A percentile compares a stretch with the other conserved stretches of the same genome.
These are phyloP conservation scores for Chrysophaeum taylorii DNA, from an alignment of 352 stramenopile genomes.

Conservation along the genomic window DNA sequence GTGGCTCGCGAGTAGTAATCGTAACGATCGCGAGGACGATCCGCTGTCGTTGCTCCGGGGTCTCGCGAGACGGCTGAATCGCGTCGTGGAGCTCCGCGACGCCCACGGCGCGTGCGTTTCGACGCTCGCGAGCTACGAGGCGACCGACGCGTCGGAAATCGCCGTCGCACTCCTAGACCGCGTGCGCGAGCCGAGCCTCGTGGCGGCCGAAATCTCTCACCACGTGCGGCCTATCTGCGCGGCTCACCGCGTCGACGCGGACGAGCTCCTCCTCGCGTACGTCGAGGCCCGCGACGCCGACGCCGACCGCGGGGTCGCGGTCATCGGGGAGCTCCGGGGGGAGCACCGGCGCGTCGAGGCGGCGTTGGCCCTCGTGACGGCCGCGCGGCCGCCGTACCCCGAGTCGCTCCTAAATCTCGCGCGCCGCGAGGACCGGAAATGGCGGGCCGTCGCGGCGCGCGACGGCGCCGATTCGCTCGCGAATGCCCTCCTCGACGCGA, in stretches of 20 bases:
- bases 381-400: too few species aligned
- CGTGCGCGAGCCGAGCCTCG: background rate
- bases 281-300: background rate
- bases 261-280: background rate
- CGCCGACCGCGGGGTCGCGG: background rate
- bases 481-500: too few species aligned
- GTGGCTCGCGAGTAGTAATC: background rate
- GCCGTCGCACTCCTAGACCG: background rate
- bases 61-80: background rate
- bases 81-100: background rate
- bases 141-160: background rate
- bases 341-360: too few species aligned
- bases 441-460: too few species aligned
- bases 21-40: background rate
- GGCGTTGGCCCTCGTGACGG: too few species aligned
- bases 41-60: background rate
- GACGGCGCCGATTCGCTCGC: too few species aligned
- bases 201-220: background rate
- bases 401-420: too few species aligned
- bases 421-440: too few species aligned
- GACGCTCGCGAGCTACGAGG: background rate
- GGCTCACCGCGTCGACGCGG: background rate
- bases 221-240: constrained; percentile 8
- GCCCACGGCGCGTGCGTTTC: background rate
- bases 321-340: background rate